Base-by-base conservation (phyloP, 2,329 filamentous ascomycete species). In the Tolypocladium capitatum region DNA sequence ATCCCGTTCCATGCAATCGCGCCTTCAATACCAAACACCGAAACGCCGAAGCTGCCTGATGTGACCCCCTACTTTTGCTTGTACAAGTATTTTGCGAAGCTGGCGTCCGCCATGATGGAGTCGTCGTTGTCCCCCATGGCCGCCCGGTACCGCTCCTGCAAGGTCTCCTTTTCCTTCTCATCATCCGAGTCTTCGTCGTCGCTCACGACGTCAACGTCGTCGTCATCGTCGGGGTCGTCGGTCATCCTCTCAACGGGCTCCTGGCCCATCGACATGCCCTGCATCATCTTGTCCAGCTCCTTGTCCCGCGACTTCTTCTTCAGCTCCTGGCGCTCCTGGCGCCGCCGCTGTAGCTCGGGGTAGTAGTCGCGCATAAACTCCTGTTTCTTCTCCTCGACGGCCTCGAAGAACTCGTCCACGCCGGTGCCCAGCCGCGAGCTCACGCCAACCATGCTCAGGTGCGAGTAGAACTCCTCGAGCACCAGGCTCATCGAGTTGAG, bases 401-500 rank as follows among this genome's bases (percentile, higher is more conserved):
- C 89, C 38, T 81, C 78, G 63, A 98, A 97, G 67, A 98, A 98
- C 24, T 94, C 88, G 49, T 94, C 85, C 31, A 98, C 80, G 4
- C 92, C 94, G 0, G 86, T 83, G 21, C 92, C 92, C 0, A 91
- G 87, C 79, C 95, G 91, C 8, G 89, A 86, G 55, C 87, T 94
- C 13, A 98, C 94, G 0, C 84, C 89, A 0, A 98, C 91, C 9
- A 98, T 86, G 60, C 81, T 94, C 32, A 98, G 72, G 60, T 97
- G 89, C 35, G 87, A 83, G 66, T 98, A 98, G 61, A 98, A 98
- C 63, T 98, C 92, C 60, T 98, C 92, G 32, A 98, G 73, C 76
- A 98, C 88, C 52, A 97, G 72, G 60, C 88, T 95, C 92, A 98
- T 98, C 60, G 88, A 95, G 73, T 96, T 97, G 46, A 98, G 75